These are phyloP conservation scores for Amesomyces nigricolor DNA, from an alignment of 2,329 filamentous ascomycete genomes.

Conservation along the genomic window DNA sequence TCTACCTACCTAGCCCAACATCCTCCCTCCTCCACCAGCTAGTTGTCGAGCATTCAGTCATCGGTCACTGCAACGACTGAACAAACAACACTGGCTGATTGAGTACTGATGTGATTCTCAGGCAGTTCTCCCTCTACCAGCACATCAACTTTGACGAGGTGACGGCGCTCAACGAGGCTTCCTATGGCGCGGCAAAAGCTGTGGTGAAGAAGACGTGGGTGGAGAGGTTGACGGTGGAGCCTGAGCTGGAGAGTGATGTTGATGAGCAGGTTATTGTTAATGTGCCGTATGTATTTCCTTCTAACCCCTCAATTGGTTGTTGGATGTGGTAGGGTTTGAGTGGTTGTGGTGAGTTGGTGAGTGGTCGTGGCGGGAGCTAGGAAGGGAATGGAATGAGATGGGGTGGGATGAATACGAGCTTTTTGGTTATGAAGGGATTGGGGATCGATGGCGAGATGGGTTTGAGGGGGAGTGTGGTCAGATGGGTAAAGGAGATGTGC, in stretches of 20 bases:
- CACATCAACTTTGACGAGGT: conserved; percentile 87
- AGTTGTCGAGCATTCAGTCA: too few relatives aligned
- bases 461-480: background rate
- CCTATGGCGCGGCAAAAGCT: conserved; percentile 60
- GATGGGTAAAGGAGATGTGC: background rate
- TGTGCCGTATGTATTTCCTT: conserved; percentile 60
- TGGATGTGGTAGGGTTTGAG: conserved; percentile 31
- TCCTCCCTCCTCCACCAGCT: too few relatives aligned
- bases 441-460: background rate
- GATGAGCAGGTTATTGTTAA: conserved; percentile 94
- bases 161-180: conserved; percentile 75
- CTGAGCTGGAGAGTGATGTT: conserved; percentile 76
- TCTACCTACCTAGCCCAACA: too few relatives aligned
- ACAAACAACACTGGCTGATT: too few relatives aligned
- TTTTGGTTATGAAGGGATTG: background rate
- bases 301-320: conserved; percentile 2
- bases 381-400: too few relatives aligned
- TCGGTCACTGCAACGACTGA: too few relatives aligned
- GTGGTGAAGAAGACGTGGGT: conserved; percentile 89
- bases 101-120: too few relatives aligned
- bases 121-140: conserved; percentile 80
- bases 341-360: too few relatives aligned
- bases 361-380: too few relatives aligned
- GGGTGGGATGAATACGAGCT: too few relatives aligned
- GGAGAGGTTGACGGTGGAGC: conserved; percentile 63